Evolutionary conservation across 306 rosid genomes (phyloP), one percentile per base, ranked within the genome.

Genomic region (Fragaria iinumae): DNA sequence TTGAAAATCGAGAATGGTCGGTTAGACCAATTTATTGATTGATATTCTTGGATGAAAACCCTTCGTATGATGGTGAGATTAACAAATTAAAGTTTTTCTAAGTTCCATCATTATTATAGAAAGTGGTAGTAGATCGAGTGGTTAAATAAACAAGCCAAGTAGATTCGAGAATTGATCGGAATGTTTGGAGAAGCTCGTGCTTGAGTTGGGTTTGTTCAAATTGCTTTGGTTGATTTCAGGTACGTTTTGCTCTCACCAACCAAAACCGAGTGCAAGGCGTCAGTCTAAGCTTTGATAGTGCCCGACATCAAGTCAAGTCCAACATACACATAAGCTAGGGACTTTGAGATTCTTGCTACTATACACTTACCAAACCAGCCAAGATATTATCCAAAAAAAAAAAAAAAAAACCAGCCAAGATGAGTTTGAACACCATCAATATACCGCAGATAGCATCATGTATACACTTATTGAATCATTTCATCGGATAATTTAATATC

Each of bases 221-320:
- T 25, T 45, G 62, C 45, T 55, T 8, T 60, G 67, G 29, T 5
- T 62, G n/a, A 29, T 8, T 20, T 8, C 23, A 43, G 14, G 62
- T 52, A 52, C 6, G 57, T n/a, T 17, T 3, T 44, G 41, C 62
- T 27, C 70, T 75, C 83, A 75, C 83, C 76, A 75, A 80, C 80
- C 83, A 57, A 74, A 75, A 18, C 72, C 79, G 25, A 63, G 72
- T 65, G 39, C 23, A 3, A 57, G 23, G 67, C 4, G 21, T 1
- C 18, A 62, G 56, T 36, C 64, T n/a, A 64, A 6, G 49, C 14
- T 44, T 48, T 49, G 56, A 69, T 59, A 49, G 5, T 45, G 73
- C 53, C 17, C 20, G 9, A 1, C 21, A 60, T 23, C 11, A 20
- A 73, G 83, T 44, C 83, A 80, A 76, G 38, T 14, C 79, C 60